Evolutionary conservation across 2,329 filamentous ascomycete species (phyloP), one percentile per base, ranked within the genome.

Genomic region (Colletotrichum trifolii): DNA sequence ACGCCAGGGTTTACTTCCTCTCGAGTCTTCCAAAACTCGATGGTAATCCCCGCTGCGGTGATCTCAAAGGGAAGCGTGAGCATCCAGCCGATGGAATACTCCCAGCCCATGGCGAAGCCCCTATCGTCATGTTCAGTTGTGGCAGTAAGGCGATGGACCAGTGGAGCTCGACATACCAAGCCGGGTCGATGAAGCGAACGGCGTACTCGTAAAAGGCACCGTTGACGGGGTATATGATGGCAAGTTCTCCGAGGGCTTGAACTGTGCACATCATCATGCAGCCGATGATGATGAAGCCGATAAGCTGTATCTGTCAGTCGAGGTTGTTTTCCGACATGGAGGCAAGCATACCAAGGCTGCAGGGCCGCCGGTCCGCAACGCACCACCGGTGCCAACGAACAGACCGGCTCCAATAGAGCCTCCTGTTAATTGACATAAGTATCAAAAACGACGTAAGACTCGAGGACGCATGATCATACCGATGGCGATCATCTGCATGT

Each of bases 11-110:
- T 94, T 62, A 94, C 82, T 52, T 78, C 81, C 0, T 91, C 84
- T 35, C 85, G 78, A 1, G 82, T 75, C 12, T 92, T 79, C 93
- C 93, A 96, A 71, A 89, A 94, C 69, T 91, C 87, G 59, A 96
- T 90, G 61, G 95, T 91, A 36, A 96, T 78, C 4, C 91, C 87
- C 12, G 86, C 87, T 33, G 92, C 93, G 1, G 92, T 96, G 48
- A 96, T 54, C 34, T 54, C 52, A 10, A 45, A 54, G 9, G 52
- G 52, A 0, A 54, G 52, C 9, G 52, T 54, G 3, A 54, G 12
- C 52, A 54, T 54, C 39, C 52, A 54, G 10, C 52, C 52, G 39
- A 54, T 54, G 52, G 52, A 54, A 39, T 54, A 54, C 33, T 85
- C 85, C 81, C 81, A 84, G n/a, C 83, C 83, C 50, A 84, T 76